Base-by-base conservation (phyloP, 1,139 yeast species). In the Pichia inconspicua region DNA sequence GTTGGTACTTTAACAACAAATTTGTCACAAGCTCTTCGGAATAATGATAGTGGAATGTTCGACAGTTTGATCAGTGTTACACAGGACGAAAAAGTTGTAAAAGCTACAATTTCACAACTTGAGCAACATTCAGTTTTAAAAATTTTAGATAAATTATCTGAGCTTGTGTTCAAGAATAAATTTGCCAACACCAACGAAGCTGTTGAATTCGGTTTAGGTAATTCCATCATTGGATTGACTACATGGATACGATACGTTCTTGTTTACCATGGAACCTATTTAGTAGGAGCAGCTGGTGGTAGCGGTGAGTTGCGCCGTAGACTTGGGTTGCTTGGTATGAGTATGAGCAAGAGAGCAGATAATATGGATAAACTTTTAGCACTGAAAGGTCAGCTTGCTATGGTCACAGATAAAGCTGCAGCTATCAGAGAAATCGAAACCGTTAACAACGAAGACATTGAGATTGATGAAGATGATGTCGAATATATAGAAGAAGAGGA, bases 171-270 rank as follows among this genome's bases (percentile, higher is more conserved):
- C 11, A 77, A 94, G 58, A 63, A 62, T 42, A 54, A 53, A 43
- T 54, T 53, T 25, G 46, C 53, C 25, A 56, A 58, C 40, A 59
- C 60, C 32, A 89, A 89, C 54, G 86, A 84, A 38, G 83, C 82
- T 52, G 44, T 47, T 5, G 42, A 42, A 12, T 22, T 10, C 19
- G 49, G 53, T n/a, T 32, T 44, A 12, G 51, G 53, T 43, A 48
- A 46, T 32, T 27, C 49, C 4, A 48, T 46, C 35, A 40, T 46
- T 35, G 35, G 48, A 8, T 72, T 92, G 54, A 83, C 84, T 55
- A 74, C 80, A 44, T 92, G 99, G 99, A 82, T 90, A 55, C 87
- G 90, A 64, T 90, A 97, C 94, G 82, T 89, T 45, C 72, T 94
- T 60, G 82, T 92, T 43, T 80, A 85, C 38, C 98, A 94, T 64